Base-by-base conservation (phyloP, 768 basidiomycete genomes). In the Coprinopsis marcescibilis region DNA sequence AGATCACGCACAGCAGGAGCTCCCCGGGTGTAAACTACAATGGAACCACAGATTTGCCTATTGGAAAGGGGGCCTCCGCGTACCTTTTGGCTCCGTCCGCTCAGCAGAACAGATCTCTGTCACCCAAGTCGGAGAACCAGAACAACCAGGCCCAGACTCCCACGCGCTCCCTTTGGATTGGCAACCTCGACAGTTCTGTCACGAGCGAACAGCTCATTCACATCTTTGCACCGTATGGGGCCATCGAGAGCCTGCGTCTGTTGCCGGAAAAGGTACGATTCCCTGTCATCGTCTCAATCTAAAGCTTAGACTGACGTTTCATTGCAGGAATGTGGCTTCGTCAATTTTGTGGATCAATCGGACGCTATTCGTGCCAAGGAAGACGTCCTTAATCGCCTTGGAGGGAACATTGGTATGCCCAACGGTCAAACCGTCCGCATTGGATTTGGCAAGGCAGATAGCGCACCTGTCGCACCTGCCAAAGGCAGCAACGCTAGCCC, bases 301-400 rank as follows among this genome's bases (percentile, higher is more conserved):
- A 45, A n/a, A 4, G 30, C 34, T 21, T 43, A 20, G 35, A 20
- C 14, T 41, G 17, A 36, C 42, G 30, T 41, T 39, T 45, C 29
- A 23, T 24, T 48, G 29, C 50, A 97, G 94, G 93, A 96, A 64
- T 99, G 96, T 61, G 96, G 95, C 7, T 99, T 99, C 62, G 95
- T 99, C 61, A 99, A 99, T 62, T 99, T 96, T 62, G 90, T 96
- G 36, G 93, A 96, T 53, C 87, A 89, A 61, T 76, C 81, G 1
- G 95, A 98, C 64, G 95, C 95, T n/a, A 84, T 98, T 53, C 83
- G 91, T 48, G 96, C 96, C 11, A 95, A 96, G 61, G 96, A 99
- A 21, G 96, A 99, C 65, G 94, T 99, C 32, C 75, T 96, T 45
- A 97, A 95, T 64, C 83, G 95, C 19, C 78, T 97, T 20, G 92